Conservation (phyloP, 441 rosid species). For the Geranium incanum region DNA sequence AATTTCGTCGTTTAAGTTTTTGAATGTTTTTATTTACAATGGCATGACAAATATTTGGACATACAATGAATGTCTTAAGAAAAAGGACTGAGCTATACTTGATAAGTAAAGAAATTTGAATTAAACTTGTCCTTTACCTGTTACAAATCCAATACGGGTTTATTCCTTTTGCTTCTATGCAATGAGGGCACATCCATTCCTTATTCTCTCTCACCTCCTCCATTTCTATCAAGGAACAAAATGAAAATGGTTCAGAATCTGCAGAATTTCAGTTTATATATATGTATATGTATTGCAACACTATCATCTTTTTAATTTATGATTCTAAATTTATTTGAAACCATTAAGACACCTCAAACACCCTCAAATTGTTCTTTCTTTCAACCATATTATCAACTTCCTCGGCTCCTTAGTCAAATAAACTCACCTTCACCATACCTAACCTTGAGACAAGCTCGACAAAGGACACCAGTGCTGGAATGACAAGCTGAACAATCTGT, state of each 20-base stretch:
- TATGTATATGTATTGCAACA: not conserved
- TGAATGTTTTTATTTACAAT: not conserved
- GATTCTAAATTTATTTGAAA: not conserved
- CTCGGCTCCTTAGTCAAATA: not conserved
- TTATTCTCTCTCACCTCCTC: conserved; percentile 36
- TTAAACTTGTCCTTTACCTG: conserved; percentile 20
- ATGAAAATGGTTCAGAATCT: not conserved
- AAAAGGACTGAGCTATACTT: not conserved
- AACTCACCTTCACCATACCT: conserved; percentile 43
- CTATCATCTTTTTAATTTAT: not conserved
- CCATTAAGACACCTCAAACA: not conserved
- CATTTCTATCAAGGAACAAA: conserved; percentile 23
- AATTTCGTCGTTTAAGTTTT: not conserved
- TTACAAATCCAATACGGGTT: conserved; percentile 41
- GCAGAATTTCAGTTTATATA: not conserved
- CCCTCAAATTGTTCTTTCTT: not conserved
- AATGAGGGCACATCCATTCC: conserved; percentile 46
- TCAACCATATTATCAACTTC: not conserved
- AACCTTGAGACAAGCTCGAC: conserved; percentile 38
- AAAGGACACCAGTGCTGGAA: conserved; percentile 32
- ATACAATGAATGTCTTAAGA: not conserved
- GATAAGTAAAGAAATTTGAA: not conserved
- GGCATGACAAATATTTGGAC: not conserved
- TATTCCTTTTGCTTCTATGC: conserved; percentile 37
- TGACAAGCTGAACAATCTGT: conserved; percentile 41